These are phyloP conservation scores for Pythium dissimile DNA, from an alignment of 352 stramenopile genomes.

Conservation along the genomic window DNA sequence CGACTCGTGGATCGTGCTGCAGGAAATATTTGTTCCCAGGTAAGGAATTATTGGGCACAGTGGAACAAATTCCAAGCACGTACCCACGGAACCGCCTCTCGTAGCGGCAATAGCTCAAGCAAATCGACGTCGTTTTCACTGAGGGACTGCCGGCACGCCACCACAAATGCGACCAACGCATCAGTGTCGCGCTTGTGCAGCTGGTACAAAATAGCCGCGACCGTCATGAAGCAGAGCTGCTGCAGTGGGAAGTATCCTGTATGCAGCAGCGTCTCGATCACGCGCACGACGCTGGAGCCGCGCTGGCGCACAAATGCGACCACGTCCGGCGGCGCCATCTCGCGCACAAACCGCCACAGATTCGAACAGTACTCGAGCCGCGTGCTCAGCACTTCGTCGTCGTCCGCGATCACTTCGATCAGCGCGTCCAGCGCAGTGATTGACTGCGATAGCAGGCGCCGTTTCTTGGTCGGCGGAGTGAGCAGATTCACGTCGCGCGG, in stretches of 20 bases:
- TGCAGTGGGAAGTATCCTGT: conserved; percentile 66
- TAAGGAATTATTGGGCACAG: not conserved
- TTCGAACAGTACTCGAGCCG: conserved; percentile 37
- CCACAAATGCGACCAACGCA: conserved; percentile 16
- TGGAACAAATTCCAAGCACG: not conserved
- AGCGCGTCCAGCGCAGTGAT: conserved; percentile 22
- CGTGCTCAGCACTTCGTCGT: conserved; percentile 31
- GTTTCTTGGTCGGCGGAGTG: conserved; percentile 24
- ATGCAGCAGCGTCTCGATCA: conserved; percentile 42
- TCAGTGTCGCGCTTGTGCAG: conserved; percentile 29
- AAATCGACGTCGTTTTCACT: conserved; percentile 25
- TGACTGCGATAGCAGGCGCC: conserved; percentile 16
- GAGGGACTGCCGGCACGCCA: conserved; percentile 18
- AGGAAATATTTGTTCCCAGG: not conserved
- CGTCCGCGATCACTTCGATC: conserved; percentile 29
- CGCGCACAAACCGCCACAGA: conserved; percentile 29
- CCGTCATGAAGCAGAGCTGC: conserved; percentile 53
- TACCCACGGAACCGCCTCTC: conserved; percentile 42
- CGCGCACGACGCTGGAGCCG: conserved; percentile 20
- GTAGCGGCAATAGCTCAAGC: conserved; percentile 30
- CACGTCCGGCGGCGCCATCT: conserved; percentile 22
- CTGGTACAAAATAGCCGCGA: conserved; percentile 33
- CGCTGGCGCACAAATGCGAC: conserved; percentile 27
- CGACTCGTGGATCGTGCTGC: conserved; percentile 26
- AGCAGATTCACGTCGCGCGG: conserved; percentile 13